Evolutionary conservation across 495 filamentous ascomycete species (phyloP), one percentile per base, ranked within the genome.

Genomic region (Bacidia rubella): DNA sequence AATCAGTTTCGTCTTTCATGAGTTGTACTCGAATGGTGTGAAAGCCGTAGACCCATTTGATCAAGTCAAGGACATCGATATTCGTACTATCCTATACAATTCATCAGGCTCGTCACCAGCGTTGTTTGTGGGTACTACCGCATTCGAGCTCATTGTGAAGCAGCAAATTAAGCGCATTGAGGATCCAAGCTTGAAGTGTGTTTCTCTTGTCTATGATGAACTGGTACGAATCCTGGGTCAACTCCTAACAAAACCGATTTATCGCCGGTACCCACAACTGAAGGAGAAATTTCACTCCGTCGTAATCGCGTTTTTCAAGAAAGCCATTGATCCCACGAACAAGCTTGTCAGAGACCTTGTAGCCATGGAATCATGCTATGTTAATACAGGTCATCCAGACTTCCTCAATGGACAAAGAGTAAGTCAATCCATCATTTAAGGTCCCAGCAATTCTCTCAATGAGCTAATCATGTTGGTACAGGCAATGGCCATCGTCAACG

Each of bases 1-100:
- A 76, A 99, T 99, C 66, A 95, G 87, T 69, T 99, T 99, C 62
- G 93, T 99, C 39, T 99, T 95, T 77, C 93, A 99, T 66, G 93
- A 99, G 65, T 71, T 99, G 12, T 99, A 97, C 68, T 81, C 89
- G 41, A 99, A 99, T 68, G 93, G 93, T 68, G 80, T 99, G 64
- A 97, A 96, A 74, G 90, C 93, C 0, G 85, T 99, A 20, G 93
- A 97, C 66, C 93, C 93, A 15, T 99, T 99, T 64, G 93, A 99
- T 63, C 74, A 86, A 53, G 87, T 96, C 66, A 97, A 97, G 71
- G 93, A 99, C 67, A 81, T 92, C 55, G 93, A 99, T 62, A 99
- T 99, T 65, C 80, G 93, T 58, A 95, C 87, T 25, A 87, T 96
- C 56, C 79, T 99, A 20, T 89, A 90, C 79, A 99, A 99, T 77